phyloP scores from a whole-genome alignment of 768 basidiomycete genomes.

The Cystofilobasidium bisporidii region DNA sequence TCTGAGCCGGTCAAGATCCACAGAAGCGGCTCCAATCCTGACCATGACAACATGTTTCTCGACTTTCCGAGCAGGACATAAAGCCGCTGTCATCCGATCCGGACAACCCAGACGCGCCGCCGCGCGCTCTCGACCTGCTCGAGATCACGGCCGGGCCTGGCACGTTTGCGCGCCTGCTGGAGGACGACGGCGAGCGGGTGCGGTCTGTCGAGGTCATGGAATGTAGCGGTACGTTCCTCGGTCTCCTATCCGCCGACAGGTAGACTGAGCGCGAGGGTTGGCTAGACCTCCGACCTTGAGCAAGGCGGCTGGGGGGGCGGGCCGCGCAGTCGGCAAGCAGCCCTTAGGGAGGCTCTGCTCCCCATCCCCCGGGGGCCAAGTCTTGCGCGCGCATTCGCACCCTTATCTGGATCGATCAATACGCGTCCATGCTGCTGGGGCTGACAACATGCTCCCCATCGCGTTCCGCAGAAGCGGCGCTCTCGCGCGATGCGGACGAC shows the following conservation, averaged over 20 bases:
- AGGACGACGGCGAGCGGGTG: slow-evolving; percentile 51
- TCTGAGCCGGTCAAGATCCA: neutral
- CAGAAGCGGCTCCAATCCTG: no score
- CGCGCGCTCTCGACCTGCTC: slow-evolving; percentile 43
- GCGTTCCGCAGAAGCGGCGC: slow-evolving; percentile 49
- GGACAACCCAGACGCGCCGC: neutral
- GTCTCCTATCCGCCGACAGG: no score
- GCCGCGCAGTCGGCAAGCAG: no score
- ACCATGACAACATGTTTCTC: no score
- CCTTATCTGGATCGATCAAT: no score
- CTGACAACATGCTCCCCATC: neutral
- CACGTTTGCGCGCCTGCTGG: slow-evolving; percentile 66
- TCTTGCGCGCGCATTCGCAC: no score
- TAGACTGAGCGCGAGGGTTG: no score
- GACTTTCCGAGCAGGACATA: slow-evolving; percentile 1
- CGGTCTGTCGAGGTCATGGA: slow-evolving; percentile 77
- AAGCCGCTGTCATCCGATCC: neutral
- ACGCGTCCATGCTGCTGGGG: no score
- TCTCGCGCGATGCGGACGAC: slow-evolving; percentile 65
- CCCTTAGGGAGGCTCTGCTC: no score
- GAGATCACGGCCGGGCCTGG: slow-evolving; percentile 88
- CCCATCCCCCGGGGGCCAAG: no score
- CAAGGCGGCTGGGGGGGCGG: neutral
- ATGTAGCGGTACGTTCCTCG: slow-evolving; percentile 57
- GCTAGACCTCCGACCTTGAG: no score